A percentile compares a stretch with the other conserved stretches of the same genome.
phyloP scores from a whole-genome alignment of 2,329 filamentous ascomycete genomes.

The Coniochaeta sp. region DNA sequence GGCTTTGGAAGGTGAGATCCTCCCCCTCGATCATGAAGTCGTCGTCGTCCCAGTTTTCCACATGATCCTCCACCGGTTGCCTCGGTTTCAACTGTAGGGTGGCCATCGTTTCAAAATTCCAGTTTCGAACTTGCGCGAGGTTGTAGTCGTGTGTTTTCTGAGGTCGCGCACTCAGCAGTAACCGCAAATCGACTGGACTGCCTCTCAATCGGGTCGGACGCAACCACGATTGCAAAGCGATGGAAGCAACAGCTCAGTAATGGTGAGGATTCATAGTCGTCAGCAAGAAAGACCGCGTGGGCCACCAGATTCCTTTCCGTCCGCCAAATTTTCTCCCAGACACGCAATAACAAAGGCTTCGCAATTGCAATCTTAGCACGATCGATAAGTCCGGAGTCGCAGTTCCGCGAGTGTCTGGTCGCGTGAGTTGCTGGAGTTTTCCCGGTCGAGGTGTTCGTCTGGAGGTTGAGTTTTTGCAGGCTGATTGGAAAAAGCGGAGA shows the following conservation, averaged over 20 bases:
- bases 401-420: not conserved
- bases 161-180: not conserved
- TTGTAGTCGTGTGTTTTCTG: not conserved
- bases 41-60: conserved; percentile 77
- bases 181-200: not conserved
- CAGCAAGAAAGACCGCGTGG: conserved; percentile 5
- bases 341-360: not conserved
- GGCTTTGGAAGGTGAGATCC: conserved; percentile 52
- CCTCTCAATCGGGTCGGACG: not conserved
- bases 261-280: conserved; percentile 24
- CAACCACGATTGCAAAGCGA: not conserved
- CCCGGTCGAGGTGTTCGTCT: not conserved
- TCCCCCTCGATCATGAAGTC: conserved; percentile 65
- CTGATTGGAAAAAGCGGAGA: conserved; percentile 1
- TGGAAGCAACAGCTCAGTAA: conserved; percentile 15
- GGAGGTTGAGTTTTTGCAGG: not conserved
- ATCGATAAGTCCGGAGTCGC: not conserved
- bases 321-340: not conserved
- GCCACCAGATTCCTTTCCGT: conserved; percentile 2
- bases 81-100: conserved; percentile 44
- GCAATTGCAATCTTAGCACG: not conserved
- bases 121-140: not conserved
- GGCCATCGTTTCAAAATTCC: conserved; percentile 35
- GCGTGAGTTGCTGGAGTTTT: not conserved
- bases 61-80: conserved; percentile 47